Evolutionary conservation across 2,329 filamentous ascomycete genomes (phyloP).

Genomic region (Fusarium dlaminii): DNA sequence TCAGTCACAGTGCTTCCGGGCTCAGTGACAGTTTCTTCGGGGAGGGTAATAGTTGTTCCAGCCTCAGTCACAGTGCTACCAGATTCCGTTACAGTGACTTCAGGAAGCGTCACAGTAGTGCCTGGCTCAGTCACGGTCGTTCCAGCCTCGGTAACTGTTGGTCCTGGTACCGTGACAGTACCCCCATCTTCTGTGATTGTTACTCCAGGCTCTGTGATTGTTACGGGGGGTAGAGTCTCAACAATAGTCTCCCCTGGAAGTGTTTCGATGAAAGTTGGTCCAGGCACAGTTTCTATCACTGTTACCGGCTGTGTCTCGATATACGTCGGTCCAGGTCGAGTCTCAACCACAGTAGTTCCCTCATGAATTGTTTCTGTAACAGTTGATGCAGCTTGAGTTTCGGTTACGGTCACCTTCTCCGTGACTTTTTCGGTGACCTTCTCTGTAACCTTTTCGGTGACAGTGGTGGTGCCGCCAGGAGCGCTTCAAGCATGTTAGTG

Average conservation of each 20-base stretch:
- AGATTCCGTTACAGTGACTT: neutral
- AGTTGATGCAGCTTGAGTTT: neutral
- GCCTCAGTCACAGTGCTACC: conserved; percentile 10
- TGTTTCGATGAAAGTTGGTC: conserved; percentile 4
- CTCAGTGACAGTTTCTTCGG: conserved; percentile 5
- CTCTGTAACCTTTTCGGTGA: neutral
- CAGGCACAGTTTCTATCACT: neutral
- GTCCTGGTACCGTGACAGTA: conserved; percentile 10
- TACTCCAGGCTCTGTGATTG: conserved; percentile 13
- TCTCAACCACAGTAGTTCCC: conserved; percentile 11
- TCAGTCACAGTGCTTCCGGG: conserved; percentile 13
- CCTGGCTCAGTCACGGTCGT: conserved; percentile 16
- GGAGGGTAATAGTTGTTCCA: conserved; percentile 7
- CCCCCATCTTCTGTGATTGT: conserved; percentile 14
- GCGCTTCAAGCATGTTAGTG: conserved; percentile 2
- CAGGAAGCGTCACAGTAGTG: conserved; percentile 4
- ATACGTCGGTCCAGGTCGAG: neutral
- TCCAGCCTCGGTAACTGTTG: conserved; percentile 12
- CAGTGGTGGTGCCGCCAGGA: neutral
- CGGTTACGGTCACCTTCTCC: neutral
- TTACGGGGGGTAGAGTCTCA: neutral
- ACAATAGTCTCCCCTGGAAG: conserved; percentile 11
- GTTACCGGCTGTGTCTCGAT: conserved; percentile 9
- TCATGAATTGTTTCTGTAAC: conserved; percentile 3
- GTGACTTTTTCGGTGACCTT: neutral